These are phyloP conservation scores for Neurospora sp. DNA, from an alignment of 495 filamentous ascomycete genomes.

Conservation along the genomic window DNA sequence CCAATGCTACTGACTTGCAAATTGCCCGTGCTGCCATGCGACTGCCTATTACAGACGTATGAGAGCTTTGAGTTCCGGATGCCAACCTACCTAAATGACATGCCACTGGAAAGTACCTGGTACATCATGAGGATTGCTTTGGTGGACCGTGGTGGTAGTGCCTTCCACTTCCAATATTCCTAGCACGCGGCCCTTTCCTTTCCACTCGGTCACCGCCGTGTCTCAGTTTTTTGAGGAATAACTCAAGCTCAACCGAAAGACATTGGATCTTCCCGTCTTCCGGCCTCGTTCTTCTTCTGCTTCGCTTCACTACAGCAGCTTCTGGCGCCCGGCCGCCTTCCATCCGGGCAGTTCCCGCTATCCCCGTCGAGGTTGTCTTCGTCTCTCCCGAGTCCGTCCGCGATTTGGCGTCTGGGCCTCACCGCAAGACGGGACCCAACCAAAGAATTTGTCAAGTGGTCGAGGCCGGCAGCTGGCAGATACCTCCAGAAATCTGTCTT, in stretches of 20 bases:
- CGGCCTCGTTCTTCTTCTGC: not conserved
- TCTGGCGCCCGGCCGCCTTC: not conserved
- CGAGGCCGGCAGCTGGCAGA: not conserved
- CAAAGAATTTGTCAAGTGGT: not conserved
- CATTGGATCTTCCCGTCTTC: not conserved
- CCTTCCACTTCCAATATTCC: not conserved
- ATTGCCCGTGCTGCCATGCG: not conserved
- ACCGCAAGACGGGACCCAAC: not conserved
- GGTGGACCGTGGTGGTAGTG: not conserved
- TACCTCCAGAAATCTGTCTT: not conserved
- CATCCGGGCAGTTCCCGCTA: not conserved
- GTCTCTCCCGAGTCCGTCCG: not conserved
- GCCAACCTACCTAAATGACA: not conserved
- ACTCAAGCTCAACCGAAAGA: not conserved
- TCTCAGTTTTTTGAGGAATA: not conserved
- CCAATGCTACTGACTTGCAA: not conserved
- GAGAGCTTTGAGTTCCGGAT: not conserved
- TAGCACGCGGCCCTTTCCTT: not conserved
- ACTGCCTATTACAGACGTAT: not conserved
- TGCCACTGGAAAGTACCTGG: not conserved
- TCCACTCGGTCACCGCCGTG: not conserved
- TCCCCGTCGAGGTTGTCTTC: not conserved
- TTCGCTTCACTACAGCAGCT: not conserved
- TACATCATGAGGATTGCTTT: not conserved
- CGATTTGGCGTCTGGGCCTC: not conserved